phyloP scores from a whole-genome alignment of 495 filamentous ascomycete genomes.

The Aspergillus wentii region DNA sequence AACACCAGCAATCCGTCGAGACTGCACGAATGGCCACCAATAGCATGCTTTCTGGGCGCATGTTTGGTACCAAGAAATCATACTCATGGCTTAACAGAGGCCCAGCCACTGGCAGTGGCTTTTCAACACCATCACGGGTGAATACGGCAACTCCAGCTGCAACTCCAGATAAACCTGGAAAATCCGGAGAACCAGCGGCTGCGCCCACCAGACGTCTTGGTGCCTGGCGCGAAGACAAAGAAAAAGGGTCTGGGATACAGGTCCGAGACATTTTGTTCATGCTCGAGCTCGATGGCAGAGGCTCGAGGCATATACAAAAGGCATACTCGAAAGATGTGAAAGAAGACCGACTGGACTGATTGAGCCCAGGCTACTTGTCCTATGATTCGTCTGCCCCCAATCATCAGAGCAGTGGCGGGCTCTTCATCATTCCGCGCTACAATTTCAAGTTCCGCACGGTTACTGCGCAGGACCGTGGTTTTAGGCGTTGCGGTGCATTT shows the following conservation, averaged over 20 bases:
- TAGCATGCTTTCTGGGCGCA: constrained; percentile 38
- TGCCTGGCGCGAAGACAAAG: constrained; percentile 44
- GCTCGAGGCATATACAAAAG: constrained; percentile 38
- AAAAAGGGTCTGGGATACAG: constrained; percentile 42
- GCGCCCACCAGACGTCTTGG: constrained; percentile 33
- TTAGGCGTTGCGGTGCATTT: constrained; percentile 19
- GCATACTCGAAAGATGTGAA: constrained; percentile 40
- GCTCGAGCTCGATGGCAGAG: constrained; percentile 45
- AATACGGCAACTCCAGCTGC: constrained; percentile 28
- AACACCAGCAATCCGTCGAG: constrained; percentile 46
- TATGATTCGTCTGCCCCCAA: too few relatives aligned
- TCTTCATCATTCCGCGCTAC: too few relatives aligned
- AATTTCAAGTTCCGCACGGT: constrained; percentile 10
- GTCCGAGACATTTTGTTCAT: constrained; percentile 47
- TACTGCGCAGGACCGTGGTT: constrained; percentile 25
- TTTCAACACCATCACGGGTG: constrained; percentile 35
- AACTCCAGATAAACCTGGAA: constrained; percentile 26
- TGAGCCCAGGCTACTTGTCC: too few relatives aligned
- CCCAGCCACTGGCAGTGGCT: constrained; percentile 28
- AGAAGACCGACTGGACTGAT: constrained; percentile 34
- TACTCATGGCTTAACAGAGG: constrained; percentile 43
- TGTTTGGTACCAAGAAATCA: constrained; percentile 42
- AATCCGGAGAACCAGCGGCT: constrained; percentile 22
- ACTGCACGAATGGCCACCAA: constrained; percentile 43
- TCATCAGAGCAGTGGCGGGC: too few relatives aligned